Evolutionary conservation across 73 alveolate species (phyloP).

Genomic region (Paramecium tetraurelia): DNA sequence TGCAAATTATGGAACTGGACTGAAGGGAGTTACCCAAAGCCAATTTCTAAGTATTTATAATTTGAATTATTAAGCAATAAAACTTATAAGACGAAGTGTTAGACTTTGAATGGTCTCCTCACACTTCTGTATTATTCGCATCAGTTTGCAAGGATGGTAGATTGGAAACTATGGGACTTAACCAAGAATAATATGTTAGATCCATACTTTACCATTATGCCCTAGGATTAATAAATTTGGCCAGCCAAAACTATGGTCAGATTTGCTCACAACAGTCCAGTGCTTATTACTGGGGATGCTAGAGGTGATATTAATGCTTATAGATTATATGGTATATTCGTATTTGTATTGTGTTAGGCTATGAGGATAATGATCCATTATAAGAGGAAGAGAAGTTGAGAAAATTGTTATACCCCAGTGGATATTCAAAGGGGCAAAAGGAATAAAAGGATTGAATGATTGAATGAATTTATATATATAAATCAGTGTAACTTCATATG

Average conservation of each 20-base stretch:
- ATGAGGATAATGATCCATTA: slow-evolving; percentile 61
- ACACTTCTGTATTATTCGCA: slow-evolving; percentile 92
- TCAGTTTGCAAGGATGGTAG: slow-evolving; percentile 97
- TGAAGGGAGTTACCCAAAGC: slow-evolving; percentile 68
- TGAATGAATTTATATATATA: neutral
- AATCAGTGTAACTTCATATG: neutral
- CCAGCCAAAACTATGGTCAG: slow-evolving; percentile 92
- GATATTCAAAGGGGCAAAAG: slow-evolving; percentile 53
- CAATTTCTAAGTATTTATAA: slow-evolving; percentile 54
- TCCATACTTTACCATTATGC: slow-evolving; percentile 68
- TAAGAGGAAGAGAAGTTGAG: slow-evolving; percentile 37
- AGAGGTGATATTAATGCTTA: slow-evolving; percentile 88
- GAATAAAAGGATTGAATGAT: slow-evolving; percentile 11
- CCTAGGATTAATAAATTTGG: slow-evolving; percentile 47
- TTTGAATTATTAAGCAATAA: slow-evolving; percentile 35
- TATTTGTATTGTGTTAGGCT: neutral
- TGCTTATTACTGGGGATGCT: slow-evolving; percentile 93
- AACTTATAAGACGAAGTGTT: slow-evolving; percentile 89
- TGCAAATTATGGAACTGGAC: slow-evolving; percentile 94
- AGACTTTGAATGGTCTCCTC: slow-evolving; percentile 95
- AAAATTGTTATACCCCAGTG: slow-evolving; percentile 52
- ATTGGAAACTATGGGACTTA: slow-evolving; percentile 97
- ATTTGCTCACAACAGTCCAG: slow-evolving; percentile 86
- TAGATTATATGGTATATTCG: slow-evolving; percentile 73
- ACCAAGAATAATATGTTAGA: slow-evolving; percentile 82